Conservation (phyloP, 352 stramenopile genomes). For the Pythium periplocum region DNA sequence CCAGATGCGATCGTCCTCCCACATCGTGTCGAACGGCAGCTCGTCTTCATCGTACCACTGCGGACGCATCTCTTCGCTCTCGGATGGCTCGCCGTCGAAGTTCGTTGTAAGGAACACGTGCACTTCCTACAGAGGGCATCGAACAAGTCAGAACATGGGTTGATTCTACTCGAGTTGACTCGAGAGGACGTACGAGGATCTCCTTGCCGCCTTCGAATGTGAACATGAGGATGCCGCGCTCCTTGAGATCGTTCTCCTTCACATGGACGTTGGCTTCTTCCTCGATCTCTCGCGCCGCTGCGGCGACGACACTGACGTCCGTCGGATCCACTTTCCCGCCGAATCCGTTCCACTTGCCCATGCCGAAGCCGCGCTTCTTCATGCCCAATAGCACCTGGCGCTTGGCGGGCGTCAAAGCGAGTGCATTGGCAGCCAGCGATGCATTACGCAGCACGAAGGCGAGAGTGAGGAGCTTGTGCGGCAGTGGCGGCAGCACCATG, state of each 20-base stretch:
- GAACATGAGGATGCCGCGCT: conserved; percentile 30
- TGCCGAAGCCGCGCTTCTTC: conserved; percentile 75
- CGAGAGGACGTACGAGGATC: conserved; percentile 14
- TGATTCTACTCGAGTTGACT: no score
- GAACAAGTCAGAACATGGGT: neutral
- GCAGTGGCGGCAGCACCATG: conserved; percentile 18
- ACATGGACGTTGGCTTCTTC: conserved; percentile 42
- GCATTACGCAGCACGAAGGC: conserved; percentile 16
- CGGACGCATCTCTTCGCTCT: conserved; percentile 73
- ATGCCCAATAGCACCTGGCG: conserved; percentile 46
- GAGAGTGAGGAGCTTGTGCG: conserved; percentile 21
- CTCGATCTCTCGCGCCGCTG: conserved; percentile 28
- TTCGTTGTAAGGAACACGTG: conserved; percentile 46
- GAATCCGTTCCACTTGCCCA: conserved; percentile 76
- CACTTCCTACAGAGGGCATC: conserved; percentile 11
- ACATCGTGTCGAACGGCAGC: conserved; percentile 63
- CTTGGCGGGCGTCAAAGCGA: neutral
- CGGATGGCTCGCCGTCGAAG: conserved; percentile 37
- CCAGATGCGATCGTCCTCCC: conserved; percentile 66
- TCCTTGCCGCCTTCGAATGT: conserved; percentile 34
- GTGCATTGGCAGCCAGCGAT: neutral
- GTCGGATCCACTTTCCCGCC: conserved; percentile 66
- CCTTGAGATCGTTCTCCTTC: conserved; percentile 15
- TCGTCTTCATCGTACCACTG: conserved; percentile 48
- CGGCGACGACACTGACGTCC: conserved; percentile 32